phyloP scores from a whole-genome alignment of 73 alveolate genomes.

The Paramecium sonneborni region DNA sequence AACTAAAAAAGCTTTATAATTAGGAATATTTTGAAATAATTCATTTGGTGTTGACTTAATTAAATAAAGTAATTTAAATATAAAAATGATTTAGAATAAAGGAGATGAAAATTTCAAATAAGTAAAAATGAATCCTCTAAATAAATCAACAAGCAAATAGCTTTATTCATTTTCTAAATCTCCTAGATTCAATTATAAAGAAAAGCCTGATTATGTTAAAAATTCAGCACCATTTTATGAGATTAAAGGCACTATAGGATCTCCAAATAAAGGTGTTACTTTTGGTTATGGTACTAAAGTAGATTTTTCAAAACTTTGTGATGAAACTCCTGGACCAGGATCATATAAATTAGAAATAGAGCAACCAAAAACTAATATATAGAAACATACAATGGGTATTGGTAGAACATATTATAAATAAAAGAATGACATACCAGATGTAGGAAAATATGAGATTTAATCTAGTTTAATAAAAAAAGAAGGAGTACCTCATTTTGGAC shows the following conservation, averaged over 20 bases:
- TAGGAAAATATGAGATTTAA: background rate
- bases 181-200: background rate
- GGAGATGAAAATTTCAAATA: background rate
- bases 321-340: background rate
- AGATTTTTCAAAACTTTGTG: background rate
- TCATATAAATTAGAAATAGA: background rate
- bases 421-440: background rate
- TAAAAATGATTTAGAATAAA: background rate
- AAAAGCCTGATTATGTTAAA: background rate
- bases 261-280: background rate
- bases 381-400: background rate
- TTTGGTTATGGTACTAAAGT: background rate
- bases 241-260: background rate
- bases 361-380: background rate
- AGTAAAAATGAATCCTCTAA: background rate
- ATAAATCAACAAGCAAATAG: background rate
- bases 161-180: background rate
- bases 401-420: background rate
- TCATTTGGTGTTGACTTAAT: background rate
- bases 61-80: background rate
- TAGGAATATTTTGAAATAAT: no score
- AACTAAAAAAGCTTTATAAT: no score
- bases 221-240: background rate
- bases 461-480: background rate
- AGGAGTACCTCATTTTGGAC: background rate